Evolutionary conservation across 2,329 filamentous ascomycete genomes (phyloP), one percentile per base, ranked within the genome.

Genomic region (Bretziella fagacearum): DNA sequence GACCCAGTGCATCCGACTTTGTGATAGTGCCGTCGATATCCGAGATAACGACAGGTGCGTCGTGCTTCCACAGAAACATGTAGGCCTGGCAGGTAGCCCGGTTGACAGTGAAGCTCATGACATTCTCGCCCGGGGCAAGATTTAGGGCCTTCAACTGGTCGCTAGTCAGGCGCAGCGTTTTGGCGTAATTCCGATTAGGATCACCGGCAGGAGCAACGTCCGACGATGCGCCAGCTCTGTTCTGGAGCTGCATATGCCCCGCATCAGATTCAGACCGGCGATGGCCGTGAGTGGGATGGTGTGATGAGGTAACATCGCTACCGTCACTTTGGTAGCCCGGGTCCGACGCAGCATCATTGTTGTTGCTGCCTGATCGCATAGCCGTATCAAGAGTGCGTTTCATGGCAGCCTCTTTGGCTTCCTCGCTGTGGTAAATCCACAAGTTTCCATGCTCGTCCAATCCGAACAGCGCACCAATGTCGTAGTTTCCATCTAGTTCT

Each of bases 381-480:
- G 68, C 65, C 6, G 67, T 64, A 48, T 73, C 70, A 51, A 72
- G 68, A 1, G 71, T 72, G 55, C 66, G 72, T 59, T 81, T 79
- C 65, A 80, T 80, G 26, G 89, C 89, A 5, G 83, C 81, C 56
- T 91, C 81, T 58, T 95, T 96, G 20, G 91, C 86, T 58, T 94
- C 87, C 61, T 96, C 87, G 56, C 87, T 96, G 63, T 86, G 91
- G 65, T 98, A 98, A 54, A 98, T 96, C 89, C 91, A 96, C n/a
- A 98, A 70, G 5, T 98, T 98, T 5, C 91, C 91, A 51, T 91
- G 78, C 57, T 93, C 86, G 58, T 98, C 91, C 37, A 91, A 89
- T 10, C 87, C 91, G 55, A 98, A 94, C 25, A 98, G 70, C 2
- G 89, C 81, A 4, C 91, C 91, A 55, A 98, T 93, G 59, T 98